Percentiles rank a stretch among this genome's conserved stretches.
Conservation (phyloP, 495 filamentous ascomycete species). For the Talaromyces trachyspermus region DNA sequence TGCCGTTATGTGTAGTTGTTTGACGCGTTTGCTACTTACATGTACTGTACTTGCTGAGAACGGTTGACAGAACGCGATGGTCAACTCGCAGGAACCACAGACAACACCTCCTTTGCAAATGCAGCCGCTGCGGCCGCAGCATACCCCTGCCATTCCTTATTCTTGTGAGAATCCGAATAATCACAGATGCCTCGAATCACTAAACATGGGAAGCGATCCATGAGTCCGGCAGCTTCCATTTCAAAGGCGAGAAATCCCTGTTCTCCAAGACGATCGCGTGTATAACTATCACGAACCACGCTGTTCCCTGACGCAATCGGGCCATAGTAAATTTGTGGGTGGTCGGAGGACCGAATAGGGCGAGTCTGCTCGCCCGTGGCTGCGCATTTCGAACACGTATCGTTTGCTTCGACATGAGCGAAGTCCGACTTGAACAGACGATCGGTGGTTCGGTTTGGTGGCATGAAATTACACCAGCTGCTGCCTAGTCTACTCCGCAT, state of each 20-base stretch:
- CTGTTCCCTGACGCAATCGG: conserved; percentile 20
- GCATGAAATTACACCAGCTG: not conserved
- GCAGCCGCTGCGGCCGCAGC: conserved; percentile 19
- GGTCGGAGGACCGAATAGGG: too few relatives aligned
- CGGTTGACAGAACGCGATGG: too few relatives aligned
- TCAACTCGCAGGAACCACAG: not conserved
- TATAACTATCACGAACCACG: conserved; percentile 17
- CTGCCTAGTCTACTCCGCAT: not conserved
- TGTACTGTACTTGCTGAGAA: too few relatives aligned
- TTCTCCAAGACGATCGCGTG: conserved; percentile 19
- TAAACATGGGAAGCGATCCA: conserved; percentile 15
- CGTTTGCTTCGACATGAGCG: conserved; percentile 9
- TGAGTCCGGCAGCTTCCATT: conserved; percentile 22
- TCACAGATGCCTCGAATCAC: conserved; percentile 20
- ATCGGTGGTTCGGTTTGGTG: conserved; percentile 9
- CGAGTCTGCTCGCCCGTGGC: conserved; percentile 8
- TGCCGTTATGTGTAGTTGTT: too few relatives aligned
- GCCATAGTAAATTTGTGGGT: conserved; percentile 23
- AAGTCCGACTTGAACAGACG: conserved; percentile 17
- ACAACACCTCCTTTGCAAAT: conserved; percentile 6
- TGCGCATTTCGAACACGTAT: conserved; percentile 12
- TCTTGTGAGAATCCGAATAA: conserved; percentile 25
- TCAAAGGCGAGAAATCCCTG: conserved; percentile 19
- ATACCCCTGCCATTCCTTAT: conserved; percentile 20
- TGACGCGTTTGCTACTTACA: too few relatives aligned